Evolutionary conservation across 768 basidiomycete species (phyloP), one percentile per base, ranked within the genome.

Genomic region (Lactarius pseudohatsudake): DNA sequence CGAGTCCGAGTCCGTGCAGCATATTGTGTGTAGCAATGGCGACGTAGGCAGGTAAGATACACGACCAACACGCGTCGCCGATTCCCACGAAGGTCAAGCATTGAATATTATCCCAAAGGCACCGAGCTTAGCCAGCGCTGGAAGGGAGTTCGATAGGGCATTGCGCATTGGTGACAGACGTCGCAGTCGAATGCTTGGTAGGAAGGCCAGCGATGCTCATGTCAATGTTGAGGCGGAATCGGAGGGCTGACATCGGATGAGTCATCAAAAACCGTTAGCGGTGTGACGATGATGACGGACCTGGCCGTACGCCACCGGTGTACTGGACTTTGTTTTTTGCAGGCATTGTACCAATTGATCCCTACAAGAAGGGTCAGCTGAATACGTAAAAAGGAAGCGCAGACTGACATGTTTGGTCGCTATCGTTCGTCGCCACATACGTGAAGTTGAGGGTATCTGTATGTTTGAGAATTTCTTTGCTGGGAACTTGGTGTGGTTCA

Each of bases 371-470:
- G 5, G 16, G 59, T 71, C 18, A 62, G 61, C 69, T 26, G 64
- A 16, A 40, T 16, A 32, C 63, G n/a, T 38, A 67, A 43, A 15
- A 38, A 65, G 13, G 61, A 38, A 47, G n/a, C 41, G 30, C 15
- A 66, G 26, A 74, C 83, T 71, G 70, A 93, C 94, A 98, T 26
- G 95, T 96, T 41, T 82, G 79, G 76, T 98, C 95, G 5, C 88
- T 85, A 55, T 84, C 81, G 73, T 98, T 97, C 13, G 84, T 79
- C 0, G 89, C 92, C 15, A 86, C 69, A 75, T 96, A 97, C 0
- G 88, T 86, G 77, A 96, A 96, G 71, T 90, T 90, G 59, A 98
- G 0, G 94, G 94, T 11, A 98, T 69, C 38, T 82, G 75, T 32
- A 97, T 78, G 40, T 84, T 75, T n/a, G 86, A 82, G 72, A 86